Conservation (phyloP, 1,284 basidiomycete genomes). For the Acaromyces ingoldii region DNA sequence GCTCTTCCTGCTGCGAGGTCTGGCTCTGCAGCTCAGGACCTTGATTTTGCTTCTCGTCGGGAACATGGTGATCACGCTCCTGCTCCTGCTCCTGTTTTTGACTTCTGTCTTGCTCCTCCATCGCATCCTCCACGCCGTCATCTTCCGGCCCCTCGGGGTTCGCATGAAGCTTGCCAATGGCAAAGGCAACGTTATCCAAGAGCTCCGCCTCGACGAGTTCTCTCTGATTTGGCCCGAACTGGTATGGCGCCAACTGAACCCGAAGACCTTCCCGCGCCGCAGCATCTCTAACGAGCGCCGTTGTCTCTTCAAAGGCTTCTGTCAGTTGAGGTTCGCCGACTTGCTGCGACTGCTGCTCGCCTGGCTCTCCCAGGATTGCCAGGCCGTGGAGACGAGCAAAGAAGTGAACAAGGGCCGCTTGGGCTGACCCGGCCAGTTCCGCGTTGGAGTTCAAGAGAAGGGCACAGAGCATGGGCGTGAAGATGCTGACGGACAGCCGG, state of each 20-base stretch:
- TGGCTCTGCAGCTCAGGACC: too few species aligned
- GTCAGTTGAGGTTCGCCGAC: slow-evolving; percentile 13
- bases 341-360: slow-evolving; percentile 8
- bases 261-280: slow-evolving; percentile 41
- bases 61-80: not conserved
- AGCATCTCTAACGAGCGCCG: slow-evolving; percentile 34
- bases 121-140: not conserved
- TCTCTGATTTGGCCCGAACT: slow-evolving; percentile 31
- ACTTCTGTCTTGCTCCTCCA: not conserved
- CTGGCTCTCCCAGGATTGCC: slow-evolving; percentile 4
- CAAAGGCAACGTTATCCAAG: slow-evolving; percentile 45
- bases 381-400: slow-evolving; percentile 57
- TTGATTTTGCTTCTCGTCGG: too few species aligned
- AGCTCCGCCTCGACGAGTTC: slow-evolving; percentile 38
- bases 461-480: slow-evolving; percentile 85
- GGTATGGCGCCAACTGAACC: slow-evolving; percentile 39
- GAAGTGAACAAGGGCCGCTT: slow-evolving; percentile 72
- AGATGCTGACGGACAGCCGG: slow-evolving; percentile 70
- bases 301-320: slow-evolving; percentile 13
- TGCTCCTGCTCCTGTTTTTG: not conserved
- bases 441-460: slow-evolving; percentile 76
- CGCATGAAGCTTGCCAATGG: slow-evolving; percentile 20
- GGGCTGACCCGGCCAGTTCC: slow-evolving; percentile 67
- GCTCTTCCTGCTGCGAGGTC: too few species aligned
- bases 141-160: not conserved